Percentiles rank a stretch among this genome's conserved stretches.
phyloP scores from a whole-genome alignment of 192 early-diverging fungal genomes.

The Lunasporangiospora selenospora region DNA sequence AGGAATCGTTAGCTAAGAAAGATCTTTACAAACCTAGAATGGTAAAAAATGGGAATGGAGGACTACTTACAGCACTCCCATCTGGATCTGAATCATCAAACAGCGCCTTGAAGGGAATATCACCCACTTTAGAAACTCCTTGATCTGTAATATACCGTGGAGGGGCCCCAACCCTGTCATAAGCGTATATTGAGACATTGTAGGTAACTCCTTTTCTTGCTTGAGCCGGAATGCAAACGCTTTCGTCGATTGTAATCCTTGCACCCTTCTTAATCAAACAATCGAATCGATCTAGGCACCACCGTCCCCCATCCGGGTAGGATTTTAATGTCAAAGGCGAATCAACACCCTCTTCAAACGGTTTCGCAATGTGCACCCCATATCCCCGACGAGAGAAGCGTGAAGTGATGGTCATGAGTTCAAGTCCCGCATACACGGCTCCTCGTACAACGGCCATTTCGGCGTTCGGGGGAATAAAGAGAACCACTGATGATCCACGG shows the following conservation, averaged over 20 bases:
- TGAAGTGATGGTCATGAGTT: slow-evolving; percentile 10
- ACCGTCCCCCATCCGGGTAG: slow-evolving; percentile 14
- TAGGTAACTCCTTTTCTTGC: slow-evolving; percentile 23
- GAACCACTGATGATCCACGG: slow-evolving; percentile 1
- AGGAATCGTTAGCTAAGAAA: too few species aligned
- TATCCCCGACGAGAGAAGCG: slow-evolving; percentile 31
- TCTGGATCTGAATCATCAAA: background rate
- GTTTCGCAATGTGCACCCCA: slow-evolving; percentile 19
- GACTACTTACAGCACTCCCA: too few species aligned
- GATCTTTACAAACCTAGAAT: too few species aligned
- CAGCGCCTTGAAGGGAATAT: slow-evolving; percentile 29
- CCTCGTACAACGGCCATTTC: slow-evolving; percentile 50
- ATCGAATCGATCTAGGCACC: slow-evolving; percentile 30
- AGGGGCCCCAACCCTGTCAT: slow-evolving; percentile 7
- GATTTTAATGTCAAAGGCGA: slow-evolving; percentile 8
- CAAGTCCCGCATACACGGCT: slow-evolving; percentile 37
- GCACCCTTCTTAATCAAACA: slow-evolving; percentile 21
- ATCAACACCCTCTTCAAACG: slow-evolving; percentile 40
- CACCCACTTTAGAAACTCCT: slow-evolving; percentile 20
- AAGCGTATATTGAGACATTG: slow-evolving; percentile 15
- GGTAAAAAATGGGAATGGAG: too few species aligned
- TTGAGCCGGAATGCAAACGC: slow-evolving; percentile 22
- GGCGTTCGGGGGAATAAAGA: slow-evolving; percentile 31
- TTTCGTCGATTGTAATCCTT: slow-evolving; percentile 5
- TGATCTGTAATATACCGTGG: slow-evolving; percentile 26